phyloP scores from a whole-genome alignment of 331 rosid genomes.

The Malus hybrid region DNA sequence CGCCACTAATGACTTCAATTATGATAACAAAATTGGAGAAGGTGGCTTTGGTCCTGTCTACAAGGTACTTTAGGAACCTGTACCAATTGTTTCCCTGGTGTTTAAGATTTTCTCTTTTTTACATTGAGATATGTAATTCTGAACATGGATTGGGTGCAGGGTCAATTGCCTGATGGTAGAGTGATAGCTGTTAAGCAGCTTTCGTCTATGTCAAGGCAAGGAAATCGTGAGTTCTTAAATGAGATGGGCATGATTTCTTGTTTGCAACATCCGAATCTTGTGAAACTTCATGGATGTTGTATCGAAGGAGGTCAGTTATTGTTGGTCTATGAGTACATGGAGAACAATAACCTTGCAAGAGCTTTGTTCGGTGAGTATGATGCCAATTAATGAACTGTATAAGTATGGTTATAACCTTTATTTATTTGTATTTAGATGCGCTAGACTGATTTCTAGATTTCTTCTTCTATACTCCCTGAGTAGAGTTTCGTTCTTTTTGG shows the following conservation, averaged over 20 bases:
- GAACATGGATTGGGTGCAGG: constrained; percentile 30
- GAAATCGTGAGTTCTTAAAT: constrained; percentile 62
- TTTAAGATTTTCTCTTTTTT: not conserved
- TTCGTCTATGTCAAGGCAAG: constrained; percentile 56
- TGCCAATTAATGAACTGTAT: not conserved
- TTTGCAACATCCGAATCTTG: constrained; percentile 77
- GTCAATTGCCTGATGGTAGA: constrained; percentile 59
- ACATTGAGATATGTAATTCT: constrained; percentile 1
- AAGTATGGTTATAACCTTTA: not conserved
- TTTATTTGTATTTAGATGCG: not conserved
- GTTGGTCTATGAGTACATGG: constrained; percentile 70
- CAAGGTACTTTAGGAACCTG: constrained; percentile 37
- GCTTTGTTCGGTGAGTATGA: constrained; percentile 53
- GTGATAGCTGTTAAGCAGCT: constrained; percentile 65
- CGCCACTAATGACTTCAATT: constrained; percentile 58
- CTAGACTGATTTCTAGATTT: not conserved
- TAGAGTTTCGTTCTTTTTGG: not conserved
- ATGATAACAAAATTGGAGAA: constrained; percentile 71
- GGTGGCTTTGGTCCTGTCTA: constrained; percentile 89
- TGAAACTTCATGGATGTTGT: constrained; percentile 75
- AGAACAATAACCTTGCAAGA: constrained; percentile 57
- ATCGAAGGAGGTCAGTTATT: constrained; percentile 53
- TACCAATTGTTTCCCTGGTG: not conserved
- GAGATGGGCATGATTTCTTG: constrained; percentile 73
- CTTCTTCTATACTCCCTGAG: not conserved